Evolutionary conservation across 495 filamentous ascomycete genomes (phyloP).

Genomic region (Penicillium atrosanguineum): DNA sequence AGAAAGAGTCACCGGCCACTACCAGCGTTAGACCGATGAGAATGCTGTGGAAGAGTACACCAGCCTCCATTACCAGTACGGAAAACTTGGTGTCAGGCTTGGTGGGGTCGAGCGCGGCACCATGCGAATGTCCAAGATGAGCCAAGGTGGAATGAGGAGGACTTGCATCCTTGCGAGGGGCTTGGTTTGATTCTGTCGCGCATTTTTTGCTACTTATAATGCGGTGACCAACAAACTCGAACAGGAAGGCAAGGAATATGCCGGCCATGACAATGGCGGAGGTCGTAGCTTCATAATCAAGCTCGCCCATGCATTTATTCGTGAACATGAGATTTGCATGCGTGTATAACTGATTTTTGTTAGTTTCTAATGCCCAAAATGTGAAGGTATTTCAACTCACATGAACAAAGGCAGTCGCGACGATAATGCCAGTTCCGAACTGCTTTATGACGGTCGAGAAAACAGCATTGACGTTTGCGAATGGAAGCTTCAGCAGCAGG

Average conservation of each 20-base stretch:
- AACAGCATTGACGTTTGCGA: conserved; percentile 40
- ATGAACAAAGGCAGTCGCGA: conserved; percentile 70
- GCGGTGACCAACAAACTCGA: conserved; percentile 58
- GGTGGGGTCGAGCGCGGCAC: conserved; percentile 20
- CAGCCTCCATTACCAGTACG: conserved; percentile 63
- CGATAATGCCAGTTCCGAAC: conserved; percentile 72
- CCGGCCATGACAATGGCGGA: conserved; percentile 65
- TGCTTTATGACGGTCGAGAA: conserved; percentile 54
- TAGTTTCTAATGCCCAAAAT: neutral
- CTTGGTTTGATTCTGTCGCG: neutral
- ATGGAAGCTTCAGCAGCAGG: conserved; percentile 31
- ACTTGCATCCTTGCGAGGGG: conserved; percentile 3
- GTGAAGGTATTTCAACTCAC: conserved; percentile 29
- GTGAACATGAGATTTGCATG: conserved; percentile 62
- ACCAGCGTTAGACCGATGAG: conserved; percentile 38
- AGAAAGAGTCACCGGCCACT: conserved; percentile 45
- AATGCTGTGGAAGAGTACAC: conserved; percentile 72
- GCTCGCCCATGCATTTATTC: conserved; percentile 59
- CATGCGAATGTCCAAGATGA: conserved; percentile 31
- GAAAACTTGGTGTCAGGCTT: conserved; percentile 50
- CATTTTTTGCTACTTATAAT: conserved; percentile 28
- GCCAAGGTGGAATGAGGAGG: conserved; percentile 15
- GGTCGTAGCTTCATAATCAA: conserved; percentile 59
- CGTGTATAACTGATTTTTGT: conserved; percentile 52
- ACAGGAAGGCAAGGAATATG: conserved; percentile 58